Evolutionary conservation across 106 monocot genomes (phyloP), one percentile per base, ranked within the genome.

Genomic region (Xerophyta viscosa): DNA sequence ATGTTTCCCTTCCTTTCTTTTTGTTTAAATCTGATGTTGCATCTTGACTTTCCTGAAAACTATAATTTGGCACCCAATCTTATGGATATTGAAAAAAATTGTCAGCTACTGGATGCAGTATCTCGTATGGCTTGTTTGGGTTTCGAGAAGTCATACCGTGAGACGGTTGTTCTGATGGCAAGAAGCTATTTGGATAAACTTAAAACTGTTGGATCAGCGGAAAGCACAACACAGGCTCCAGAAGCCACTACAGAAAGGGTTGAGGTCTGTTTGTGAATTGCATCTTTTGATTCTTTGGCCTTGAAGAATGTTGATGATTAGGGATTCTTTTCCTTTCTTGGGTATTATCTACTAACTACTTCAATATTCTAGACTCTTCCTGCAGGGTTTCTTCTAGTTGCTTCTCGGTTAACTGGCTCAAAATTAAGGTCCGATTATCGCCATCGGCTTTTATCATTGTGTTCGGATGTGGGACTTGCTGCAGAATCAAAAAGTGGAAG

Each of bases 381-480:
- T 69, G 74, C 85, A 71, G 98, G 90, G 27, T 86, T 98, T 65
- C 71, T 90, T 51, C 57, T 82, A 20, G 77, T 98, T 68, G 98
- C 96, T 46, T 79, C 90, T 65, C 77, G 66, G 19, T 71, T 98
- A 31, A 77, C 62, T 13, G 79, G 74, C 64, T 46, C 90, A 62
- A 86, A 83, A 59, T 60, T 98, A 37, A 70, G 98, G 46, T 65
- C 71, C 36, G 98, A 98, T 48, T 98, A 77, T 61, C 86, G 98
- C 20, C 86, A 90, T 57, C 72, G 98, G 46, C 41, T 90, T 41
- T 73, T 98, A 41, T 98, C 98, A 61, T 70, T 98, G 25, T 98
- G 89, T 64, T 90, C 98, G 70, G 98, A 98, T 86, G 98, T 98
- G 44, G 98, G 98, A 20, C 77, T 98, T 59, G 89, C 82, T 69